Base-by-base conservation (phyloP, 2,329 filamentous ascomycete genomes). In the Aureobasidium uvarum region DNA sequence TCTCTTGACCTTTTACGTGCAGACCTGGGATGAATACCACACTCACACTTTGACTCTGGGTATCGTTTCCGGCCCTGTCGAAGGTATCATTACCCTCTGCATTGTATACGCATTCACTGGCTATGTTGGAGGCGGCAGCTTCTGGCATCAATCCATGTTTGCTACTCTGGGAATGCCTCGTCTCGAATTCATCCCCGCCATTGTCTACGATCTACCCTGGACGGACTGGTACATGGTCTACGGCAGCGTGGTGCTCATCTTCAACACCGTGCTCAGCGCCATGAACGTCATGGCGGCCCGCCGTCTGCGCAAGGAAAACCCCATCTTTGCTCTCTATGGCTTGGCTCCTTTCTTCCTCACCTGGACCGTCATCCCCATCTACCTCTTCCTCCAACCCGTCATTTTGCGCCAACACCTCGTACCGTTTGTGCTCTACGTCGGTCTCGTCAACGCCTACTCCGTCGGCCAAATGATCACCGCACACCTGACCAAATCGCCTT, bases 21-120 rank as follows among this genome's bases (percentile, higher is more conserved):
- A 98, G 77, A 98, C 95, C 39, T 99, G 95, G 95, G 95, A 99
- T 74, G 95, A 98, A 77, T 99, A 98, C 79, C 94, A 98, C 80
- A 99, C 95, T 60, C 93, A 97, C 77, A 95, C 93, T 3, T 85
- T 99, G 55, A 97, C 92, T 1, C 85, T 99, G 6, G 95, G 95
- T 66, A 81, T 98, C 68, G 84, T 99, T 70, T 97, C 94, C 69
- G 95, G 95, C 0, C 95, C 95, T 4, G 95, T 99, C 43, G 95
- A 99, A 79, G 95, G 95, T 60, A 89, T 99, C 65, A 79, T 98
- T 54, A 92, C 91, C 46, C 84, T 99, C 23, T 89, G 91, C 72
- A 75, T 85, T 64, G 87, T 99, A 67, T 98, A 95, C 77, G 85
- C 86, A 41, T 80, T 96, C 68, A 98, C 95, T 5, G 94, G 90